Evolutionary conservation across 768 basidiomycete species (phyloP), one percentile per base, ranked within the genome.

Genomic region (Polyporus arcularius): DNA sequence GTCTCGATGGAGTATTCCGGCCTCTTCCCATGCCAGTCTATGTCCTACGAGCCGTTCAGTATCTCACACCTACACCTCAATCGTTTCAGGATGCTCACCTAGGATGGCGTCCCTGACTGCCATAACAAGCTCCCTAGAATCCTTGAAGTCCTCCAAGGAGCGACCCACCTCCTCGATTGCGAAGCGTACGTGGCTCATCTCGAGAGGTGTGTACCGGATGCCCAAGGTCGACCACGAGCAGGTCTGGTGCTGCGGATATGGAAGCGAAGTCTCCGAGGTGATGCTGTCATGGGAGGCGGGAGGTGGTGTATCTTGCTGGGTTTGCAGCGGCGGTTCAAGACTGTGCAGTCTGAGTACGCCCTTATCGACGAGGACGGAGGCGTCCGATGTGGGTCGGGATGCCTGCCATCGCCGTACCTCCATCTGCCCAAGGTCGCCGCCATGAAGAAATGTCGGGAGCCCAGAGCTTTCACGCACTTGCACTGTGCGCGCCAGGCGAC

Each of bases 1-100:
- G 42, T 69, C 68, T 1, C 65, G 53, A 26, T 66, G 68, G 3
- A 69, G 38, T 15, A 69, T 43, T 1, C 55, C 54, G 7, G 62
- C 64, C n/a, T 49, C 30, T 32, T 50, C 43, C 55, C 48, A 58
- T 2, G 61, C 61, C 10, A 43, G 31, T 8, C 21, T n/a, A 18
- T 68, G 67, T 1, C 61, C 67, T 68, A 39, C 8, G 52, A 18
- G 15, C 43, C 11, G 12, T 8, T n/a, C n/a, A n/a, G n/a, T n/a
- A n/a, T n/a, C n/a, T n/a, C n/a, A 14, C 12, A 47, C n/a, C 4
- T 43, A 14, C 4, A 14, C 42, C 4, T 15, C 8, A 15, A 48
- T n/a, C 0, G 51, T 40, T 28, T 41, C 14, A 31, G 4, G 11
- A 49, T 46, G 45, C 47, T 11, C 38, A 55, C 60, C 50, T 14